Evolutionary conservation across 1,284 basidiomycete species (phyloP), one percentile per base, ranked within the genome.

Genomic region (Puccinia hordei): DNA sequence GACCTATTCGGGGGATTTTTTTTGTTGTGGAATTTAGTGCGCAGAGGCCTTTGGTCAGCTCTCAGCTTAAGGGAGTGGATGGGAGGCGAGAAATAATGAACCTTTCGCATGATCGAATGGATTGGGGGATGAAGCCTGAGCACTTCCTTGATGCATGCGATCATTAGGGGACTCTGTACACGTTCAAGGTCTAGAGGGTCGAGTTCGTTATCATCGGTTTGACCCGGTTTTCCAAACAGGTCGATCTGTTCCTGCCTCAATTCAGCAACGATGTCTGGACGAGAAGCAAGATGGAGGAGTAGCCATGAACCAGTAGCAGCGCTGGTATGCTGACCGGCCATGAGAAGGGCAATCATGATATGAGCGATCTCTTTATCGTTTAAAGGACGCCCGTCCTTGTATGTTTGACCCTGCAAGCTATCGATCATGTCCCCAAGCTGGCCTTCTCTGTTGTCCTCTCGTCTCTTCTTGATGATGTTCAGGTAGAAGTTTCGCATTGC

Each of bases 401-500:
- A 99, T 72, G 88, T 90, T 85, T 95, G 93, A 82, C 91, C 89
- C 87, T 92, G 90, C 35, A 99, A 89, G 0, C 95, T 92, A 24
- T 91, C 89, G 84, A 99, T 94, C 92, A 99, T 98, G 86, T 99
- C 97, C 83, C 91, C 90, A 77, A 93, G 83, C 83, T 87, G 87
- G 84, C 85, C 79, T 85, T 89, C 83, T 81, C 88, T 22, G 86
- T 83, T 87, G 85, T 86, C 86, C 49, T 88, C 88, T 82, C 90
- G 90, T 74, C 97, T 90, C 84, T 92, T 91, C 84, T 89, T 87
- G 84, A 99, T 91, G 84, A 99, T 97, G 80, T 90, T 89, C 81
- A 94, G 88, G 85, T 98, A 99, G 86, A 98, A 98, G 71, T 93
- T 90, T 84, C 91, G 92, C 93, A 99, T 97, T 85, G 93, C 93